Evolutionary conservation across 257 asterid genomes (phyloP), one percentile per base, ranked within the genome.

Genomic region (Nicotiana noctiflora): DNA sequence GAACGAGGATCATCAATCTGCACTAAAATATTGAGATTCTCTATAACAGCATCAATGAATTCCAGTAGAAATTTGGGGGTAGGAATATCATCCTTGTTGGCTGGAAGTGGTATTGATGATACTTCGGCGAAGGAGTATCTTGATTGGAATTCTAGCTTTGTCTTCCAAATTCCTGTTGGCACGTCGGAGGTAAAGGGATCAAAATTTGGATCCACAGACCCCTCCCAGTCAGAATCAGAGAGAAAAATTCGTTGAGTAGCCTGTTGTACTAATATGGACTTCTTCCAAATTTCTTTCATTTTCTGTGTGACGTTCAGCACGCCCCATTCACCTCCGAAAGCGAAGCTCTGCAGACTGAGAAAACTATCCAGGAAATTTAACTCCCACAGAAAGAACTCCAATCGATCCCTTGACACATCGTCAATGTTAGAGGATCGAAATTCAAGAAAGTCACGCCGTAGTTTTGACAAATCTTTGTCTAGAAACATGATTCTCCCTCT

Each of bases 391-490:
- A 63, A 63, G 70, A 63, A 63, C 14, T 63, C 1, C 8, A 63
- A 12, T 2, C 1, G 44, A 63, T 14, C 19, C 21, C 70, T 2
- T 27, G 0, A 17, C 27, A 62, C 11, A 25, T 62, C 2, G 5
- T 3, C 2, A 2, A 14, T 25, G 5, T 2, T 4, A 9, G 12
- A 1, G 1, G 4, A 0, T 0, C 4, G 1, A 1, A 2, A 0
- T 5, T 1, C 11, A 13, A 62, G 0, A 3, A 62, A 2, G 4
- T 1, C 0, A 11, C 0, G 2, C 13, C 13, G 2, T 0, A 62
- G 0, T 21, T 14, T 17, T 13, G 21, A 27, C 44, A 6, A 14
- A 27, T 63, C 37, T 12, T 63, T 25, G 19, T 63, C 3, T 1
- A 63, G 7, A 63, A 4, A 27, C 70, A 63, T 49, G 55, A 49